These are phyloP conservation scores for Aspergillus neoniger DNA, from an alignment of 2,329 filamentous ascomycete genomes.

Conservation along the genomic window DNA sequence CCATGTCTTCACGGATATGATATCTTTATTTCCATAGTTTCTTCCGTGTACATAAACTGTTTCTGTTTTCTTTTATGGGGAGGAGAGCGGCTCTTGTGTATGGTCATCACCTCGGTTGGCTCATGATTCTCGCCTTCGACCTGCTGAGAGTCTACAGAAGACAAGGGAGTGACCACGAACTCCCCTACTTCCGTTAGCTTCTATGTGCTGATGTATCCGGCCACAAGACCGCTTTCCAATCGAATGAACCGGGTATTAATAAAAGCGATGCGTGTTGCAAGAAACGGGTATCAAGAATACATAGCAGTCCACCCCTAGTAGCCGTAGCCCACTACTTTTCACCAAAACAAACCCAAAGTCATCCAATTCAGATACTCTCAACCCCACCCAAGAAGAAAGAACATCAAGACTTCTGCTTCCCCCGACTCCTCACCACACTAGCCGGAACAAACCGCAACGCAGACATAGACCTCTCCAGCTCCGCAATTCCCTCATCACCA, in stretches of 20 bases:
- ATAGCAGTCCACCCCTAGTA: too few relatives aligned
- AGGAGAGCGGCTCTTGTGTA: slow-evolving; percentile 13
- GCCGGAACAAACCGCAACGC: slow-evolving; percentile 47
- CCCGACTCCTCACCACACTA: slow-evolving; percentile 39
- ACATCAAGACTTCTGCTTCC: slow-evolving; percentile 16
- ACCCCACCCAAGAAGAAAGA: background rate
- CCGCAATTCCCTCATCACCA: slow-evolving; percentile 37
- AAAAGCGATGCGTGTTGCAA: too few relatives aligned
- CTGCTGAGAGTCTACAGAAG: background rate
- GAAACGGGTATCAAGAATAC: too few relatives aligned
- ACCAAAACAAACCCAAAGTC: background rate
- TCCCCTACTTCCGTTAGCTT: background rate
- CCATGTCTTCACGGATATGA: slow-evolving; percentile 17
- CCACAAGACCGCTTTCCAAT: too few relatives aligned
- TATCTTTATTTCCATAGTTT: slow-evolving; percentile 15
- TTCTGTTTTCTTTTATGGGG: slow-evolving; percentile 14
- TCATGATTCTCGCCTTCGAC: background rate
- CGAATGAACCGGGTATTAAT: too few relatives aligned
- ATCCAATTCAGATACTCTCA: background rate
- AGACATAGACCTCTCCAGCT: slow-evolving; percentile 47
- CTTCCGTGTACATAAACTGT: slow-evolving; percentile 27
- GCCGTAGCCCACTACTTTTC: background rate
- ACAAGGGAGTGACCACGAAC: background rate
- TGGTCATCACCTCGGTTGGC: slow-evolving; percentile 2
- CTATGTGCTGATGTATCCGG: background rate